Evolutionary conservation across 2,329 filamentous ascomycete genomes (phyloP).

Genomic region (Colletotrichum magnum): DNA sequence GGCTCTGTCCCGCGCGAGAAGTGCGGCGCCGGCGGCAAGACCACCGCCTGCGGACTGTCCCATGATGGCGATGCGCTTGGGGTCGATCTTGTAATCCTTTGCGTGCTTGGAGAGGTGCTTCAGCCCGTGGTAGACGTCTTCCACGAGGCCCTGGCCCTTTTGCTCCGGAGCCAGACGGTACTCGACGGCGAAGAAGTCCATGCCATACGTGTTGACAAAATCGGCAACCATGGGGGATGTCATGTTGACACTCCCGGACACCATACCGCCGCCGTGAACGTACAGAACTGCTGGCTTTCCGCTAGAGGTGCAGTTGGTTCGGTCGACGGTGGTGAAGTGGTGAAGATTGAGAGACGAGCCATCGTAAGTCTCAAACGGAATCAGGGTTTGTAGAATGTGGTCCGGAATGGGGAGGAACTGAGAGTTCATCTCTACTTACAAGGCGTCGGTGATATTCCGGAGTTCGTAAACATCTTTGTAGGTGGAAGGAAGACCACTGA

Average conservation of each 20-base stretch:
- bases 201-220: conserved; percentile 45
- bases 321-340: conserved; percentile 33
- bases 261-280: conserved; percentile 58
- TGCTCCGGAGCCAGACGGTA: conserved; percentile 61
- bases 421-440: too few species aligned
- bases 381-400: conserved; percentile 31
- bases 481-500: too few species aligned
- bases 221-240: conserved; percentile 44
- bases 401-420: background rate
- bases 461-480: too few species aligned
- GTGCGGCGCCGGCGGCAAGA: conserved; percentile 45
- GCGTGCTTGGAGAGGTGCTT: conserved; percentile 46
- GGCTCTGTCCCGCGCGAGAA: conserved; percentile 55
- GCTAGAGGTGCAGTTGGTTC: background rate
- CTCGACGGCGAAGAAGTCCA: conserved; percentile 54
- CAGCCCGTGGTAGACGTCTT: conserved; percentile 53
- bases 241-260: conserved; percentile 48
- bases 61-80: conserved; percentile 42
- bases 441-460: too few species aligned
- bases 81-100: conserved; percentile 42
- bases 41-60: conserved; percentile 44
- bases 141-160: conserved; percentile 49
- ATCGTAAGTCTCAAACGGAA: conserved; percentile 41
- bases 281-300: conserved; percentile 50
- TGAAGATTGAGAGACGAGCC: conserved; percentile 39